A percentile compares a stretch with the other conserved stretches of the same genome.
Conservation (phyloP, 2,329 filamentous ascomycete species). For the Coniella lustricola region DNA sequence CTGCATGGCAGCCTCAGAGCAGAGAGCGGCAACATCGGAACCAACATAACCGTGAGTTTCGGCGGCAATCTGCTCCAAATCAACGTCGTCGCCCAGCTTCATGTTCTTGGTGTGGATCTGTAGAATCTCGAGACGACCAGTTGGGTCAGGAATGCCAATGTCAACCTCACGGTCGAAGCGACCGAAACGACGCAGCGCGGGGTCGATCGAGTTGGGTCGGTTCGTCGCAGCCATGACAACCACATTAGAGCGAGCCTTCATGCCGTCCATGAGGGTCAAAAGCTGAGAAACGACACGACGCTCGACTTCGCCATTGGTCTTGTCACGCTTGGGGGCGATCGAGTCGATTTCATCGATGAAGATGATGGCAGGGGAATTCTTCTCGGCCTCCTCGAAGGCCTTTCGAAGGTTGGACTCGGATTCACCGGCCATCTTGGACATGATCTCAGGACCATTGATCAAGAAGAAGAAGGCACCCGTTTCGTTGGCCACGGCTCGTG, state of each 20-base stretch:
- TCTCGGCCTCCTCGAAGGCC: conserved; percentile 99
- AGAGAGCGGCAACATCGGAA: conserved; percentile 95
- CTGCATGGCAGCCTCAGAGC: conserved; percentile 99
- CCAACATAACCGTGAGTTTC: conserved; percentile 99
- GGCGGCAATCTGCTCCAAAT: conserved; percentile 90
- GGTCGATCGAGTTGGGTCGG: conserved; percentile 97
- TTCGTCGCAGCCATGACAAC: conserved; percentile 99
- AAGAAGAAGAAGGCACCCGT: conserved; percentile 99
- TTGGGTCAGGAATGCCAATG: conserved; percentile 95
- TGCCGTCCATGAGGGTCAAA: conserved; percentile 94
- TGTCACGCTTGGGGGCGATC: conserved; percentile 98
- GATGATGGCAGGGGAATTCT: conserved; percentile 98
- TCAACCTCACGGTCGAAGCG: conserved; percentile 99
- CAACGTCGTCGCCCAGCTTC: conserved; percentile 96
- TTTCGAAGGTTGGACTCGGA: conserved; percentile 97
- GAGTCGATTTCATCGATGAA: conserved; percentile 99
- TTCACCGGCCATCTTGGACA: conserved; percentile 99
- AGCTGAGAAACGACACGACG: conserved; percentile 97
- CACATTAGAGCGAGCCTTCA: conserved; percentile 98
- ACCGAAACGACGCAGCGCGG: conserved; percentile 92
- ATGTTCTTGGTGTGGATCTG: conserved; percentile 99
- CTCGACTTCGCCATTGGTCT: conserved; percentile 98
- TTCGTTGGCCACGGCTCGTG: conserved; percentile 96
- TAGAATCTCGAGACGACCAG: conserved; percentile 95
- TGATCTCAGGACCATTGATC: conserved; percentile 98